These are phyloP conservation scores for Kodamaea kakaduensis DNA, from an alignment of 805 yeast genomes.

Conservation along the genomic window DNA sequence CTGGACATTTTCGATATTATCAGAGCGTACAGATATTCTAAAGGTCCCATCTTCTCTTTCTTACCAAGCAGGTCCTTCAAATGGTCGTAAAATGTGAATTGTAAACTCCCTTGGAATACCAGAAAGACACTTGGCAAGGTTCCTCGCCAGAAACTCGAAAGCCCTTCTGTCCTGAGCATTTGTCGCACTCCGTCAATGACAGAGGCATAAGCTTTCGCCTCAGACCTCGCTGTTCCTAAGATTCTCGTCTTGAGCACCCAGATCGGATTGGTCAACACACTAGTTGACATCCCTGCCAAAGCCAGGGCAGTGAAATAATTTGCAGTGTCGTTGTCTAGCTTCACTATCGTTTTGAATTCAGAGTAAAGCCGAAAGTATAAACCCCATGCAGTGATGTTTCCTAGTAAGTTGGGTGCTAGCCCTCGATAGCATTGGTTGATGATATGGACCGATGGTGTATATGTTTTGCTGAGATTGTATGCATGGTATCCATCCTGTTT, in stretches of 20 bases:
- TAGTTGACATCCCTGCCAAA: slow-evolving; percentile 69
- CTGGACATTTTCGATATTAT: slow-evolving; percentile 66
- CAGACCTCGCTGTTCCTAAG: slow-evolving; percentile 48
- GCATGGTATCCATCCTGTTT: neutral
- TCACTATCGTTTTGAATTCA: slow-evolving; percentile 41
- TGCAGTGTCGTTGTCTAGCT: slow-evolving; percentile 17
- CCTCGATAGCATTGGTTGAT: slow-evolving; percentile 59
- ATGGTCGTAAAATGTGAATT: slow-evolving; percentile 81
- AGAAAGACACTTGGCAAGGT: slow-evolving; percentile 70
- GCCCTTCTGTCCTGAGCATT: slow-evolving; percentile 54
- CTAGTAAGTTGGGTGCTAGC: slow-evolving; percentile 70
- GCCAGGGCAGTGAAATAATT: slow-evolving; percentile 35
- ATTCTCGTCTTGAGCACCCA: slow-evolving; percentile 95
- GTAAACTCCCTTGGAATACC: slow-evolving; percentile 86
- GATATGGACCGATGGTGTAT: slow-evolving; percentile 10
- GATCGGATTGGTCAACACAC: slow-evolving; percentile 81
- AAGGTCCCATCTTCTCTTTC: slow-evolving; percentile 36
- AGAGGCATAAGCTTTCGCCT: slow-evolving; percentile 55
- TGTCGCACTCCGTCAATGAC: slow-evolving; percentile 50
- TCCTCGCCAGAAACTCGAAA: slow-evolving; percentile 66
- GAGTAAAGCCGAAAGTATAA: slow-evolving; percentile 78
- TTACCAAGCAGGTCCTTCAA: slow-evolving; percentile 42
- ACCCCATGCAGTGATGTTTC: slow-evolving; percentile 88
- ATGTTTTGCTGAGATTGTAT: neutral
- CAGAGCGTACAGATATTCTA: slow-evolving; percentile 63